phyloP scores from a whole-genome alignment of 2,329 filamentous ascomycete genomes.

The Dendryphion nanum region DNA sequence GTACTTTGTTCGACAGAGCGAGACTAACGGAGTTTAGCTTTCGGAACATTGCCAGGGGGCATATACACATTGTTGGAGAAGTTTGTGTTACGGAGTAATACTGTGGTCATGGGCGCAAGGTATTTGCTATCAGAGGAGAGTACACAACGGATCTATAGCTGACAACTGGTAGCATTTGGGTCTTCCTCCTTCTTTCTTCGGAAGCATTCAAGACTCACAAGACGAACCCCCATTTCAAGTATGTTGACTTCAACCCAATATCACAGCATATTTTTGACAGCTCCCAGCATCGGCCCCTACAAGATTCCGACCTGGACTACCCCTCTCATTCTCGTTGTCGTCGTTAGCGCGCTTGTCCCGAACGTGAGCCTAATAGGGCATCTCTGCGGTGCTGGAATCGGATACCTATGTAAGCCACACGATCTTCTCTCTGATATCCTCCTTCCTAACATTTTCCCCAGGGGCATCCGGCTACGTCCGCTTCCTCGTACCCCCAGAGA shows the following conservation, averaged over 20 bases:
- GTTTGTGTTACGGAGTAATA: constrained; percentile 68
- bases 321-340: constrained; percentile 72
- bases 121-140: too few species aligned
- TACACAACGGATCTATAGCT: constrained; percentile 22
- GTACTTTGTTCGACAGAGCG: background rate
- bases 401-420: constrained; percentile 71
- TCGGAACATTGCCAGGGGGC: constrained; percentile 66
- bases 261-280: constrained; percentile 8
- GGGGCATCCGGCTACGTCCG: constrained; percentile 86
- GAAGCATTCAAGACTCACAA: constrained; percentile 86
- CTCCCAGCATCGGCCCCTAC: constrained; percentile 57
- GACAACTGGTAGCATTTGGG: constrained; percentile 68
- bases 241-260: too few species aligned
- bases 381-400: constrained; percentile 76
- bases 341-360: constrained; percentile 75
- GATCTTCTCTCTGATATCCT: background rate
- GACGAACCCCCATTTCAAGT: constrained; percentile 73
- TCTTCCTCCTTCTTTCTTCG: constrained; percentile 80
- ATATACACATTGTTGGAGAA: constrained; percentile 79
- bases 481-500: constrained; percentile 85
- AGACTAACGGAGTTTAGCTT: constrained; percentile 25
- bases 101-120: constrained; percentile 78
- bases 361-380: constrained; percentile 84
- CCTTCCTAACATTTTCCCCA: constrained; percentile 32
- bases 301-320: constrained; percentile 91